Base-by-base conservation (phyloP, 176 grass and related monocot species). In the Poa pratensis region DNA sequence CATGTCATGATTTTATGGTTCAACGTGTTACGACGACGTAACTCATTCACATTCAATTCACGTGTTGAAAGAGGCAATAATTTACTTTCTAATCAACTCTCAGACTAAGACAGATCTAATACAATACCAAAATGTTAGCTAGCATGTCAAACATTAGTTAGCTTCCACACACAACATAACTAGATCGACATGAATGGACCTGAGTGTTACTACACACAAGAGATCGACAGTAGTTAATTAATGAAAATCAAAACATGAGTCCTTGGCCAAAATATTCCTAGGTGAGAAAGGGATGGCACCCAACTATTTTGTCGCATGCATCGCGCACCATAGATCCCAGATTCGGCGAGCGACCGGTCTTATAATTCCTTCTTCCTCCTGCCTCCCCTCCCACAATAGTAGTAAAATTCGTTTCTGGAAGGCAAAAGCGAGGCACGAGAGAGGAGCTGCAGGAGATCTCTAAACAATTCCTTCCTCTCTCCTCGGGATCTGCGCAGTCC, bases 401-500 rank as follows among this genome's bases (percentile, higher is more conserved):
- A 81, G 79, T 81, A 81, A 67, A 81, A 53, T 40, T 67, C 48
- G 62, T 52, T 81, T 69, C 19, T 24, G 27, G 45, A 81, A 81
- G 79, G 58, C 20, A 45, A 75, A 45, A 75, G 85, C 23, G 19
- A 70, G 9, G 19, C 40, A 24, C 69, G 40, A 22, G 69, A 24
- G 68, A 3, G 3, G 46, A 49, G 45, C 12, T 13, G 32, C 50
- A 57, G 52, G 54, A 62, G 66, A 69, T 70, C 53, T 70, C 34
- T 49, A 30, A 58, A 53, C 58, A 67, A 69, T 65, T 49, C 42
- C 76, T 42, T 79, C 11, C 82, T 84, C 82, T 77, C 84, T 35
- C 85, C 69, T 91, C 75, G 85, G 89, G 85, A 91, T 91, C 81
- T 75, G 69, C 34, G 69, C 60, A 61, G 52, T 57, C 28, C 70